A percentile compares a stretch with the other conserved stretches of the same genome.
phyloP scores from a whole-genome alignment of 164 flowering plant species.

The Kalanchoe fedtschenkoi region DNA sequence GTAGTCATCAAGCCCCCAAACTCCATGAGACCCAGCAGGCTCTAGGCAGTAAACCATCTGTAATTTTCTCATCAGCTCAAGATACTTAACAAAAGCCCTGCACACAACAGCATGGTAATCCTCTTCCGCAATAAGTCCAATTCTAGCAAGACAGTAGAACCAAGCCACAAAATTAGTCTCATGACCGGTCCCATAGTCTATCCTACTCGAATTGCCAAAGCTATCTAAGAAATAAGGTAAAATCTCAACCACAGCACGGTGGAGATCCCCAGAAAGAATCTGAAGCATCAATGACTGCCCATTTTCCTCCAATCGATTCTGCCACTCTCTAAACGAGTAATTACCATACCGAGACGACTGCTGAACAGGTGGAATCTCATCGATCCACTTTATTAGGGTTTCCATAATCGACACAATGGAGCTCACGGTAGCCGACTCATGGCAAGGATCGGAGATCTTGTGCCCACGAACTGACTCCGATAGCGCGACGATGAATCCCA shows the following conservation, averaged over 20 bases:
- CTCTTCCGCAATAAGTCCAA: slow-evolving; percentile 56
- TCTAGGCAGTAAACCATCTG: slow-evolving; percentile 64
- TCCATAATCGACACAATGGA: slow-evolving; percentile 32
- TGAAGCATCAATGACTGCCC: slow-evolving; percentile 25
- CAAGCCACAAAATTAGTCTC: slow-evolving; percentile 69
- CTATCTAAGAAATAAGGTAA: slow-evolving; percentile 52
- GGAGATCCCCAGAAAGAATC: slow-evolving; percentile 23
- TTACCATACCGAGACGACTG: slow-evolving; percentile 78
- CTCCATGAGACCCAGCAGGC: slow-evolving; percentile 98
- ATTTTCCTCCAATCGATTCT: slow-evolving; percentile 25
- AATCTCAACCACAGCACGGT: slow-evolving; percentile 29
- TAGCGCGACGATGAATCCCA: slow-evolving; percentile 72
- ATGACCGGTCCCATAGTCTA: slow-evolving; percentile 70
- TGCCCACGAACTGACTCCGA: slow-evolving; percentile 55
- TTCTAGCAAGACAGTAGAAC: slow-evolving; percentile 48
- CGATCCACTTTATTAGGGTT: slow-evolving; percentile 41
- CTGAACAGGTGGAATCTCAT: slow-evolving; percentile 63
- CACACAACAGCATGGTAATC: slow-evolving; percentile 68
- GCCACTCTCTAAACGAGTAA: slow-evolving; percentile 64
- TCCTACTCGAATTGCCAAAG: slow-evolving; percentile 48
- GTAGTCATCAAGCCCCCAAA: slow-evolving; percentile 95
- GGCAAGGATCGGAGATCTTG: slow-evolving; percentile 70
- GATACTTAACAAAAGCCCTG: slow-evolving; percentile 68
- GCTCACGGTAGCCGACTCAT: slow-evolving; percentile 26
- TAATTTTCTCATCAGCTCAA: slow-evolving; percentile 80